Base-by-base conservation (phyloP, 768 basidiomycete species). In the Lanmaoa pseudosensibilis region DNA sequence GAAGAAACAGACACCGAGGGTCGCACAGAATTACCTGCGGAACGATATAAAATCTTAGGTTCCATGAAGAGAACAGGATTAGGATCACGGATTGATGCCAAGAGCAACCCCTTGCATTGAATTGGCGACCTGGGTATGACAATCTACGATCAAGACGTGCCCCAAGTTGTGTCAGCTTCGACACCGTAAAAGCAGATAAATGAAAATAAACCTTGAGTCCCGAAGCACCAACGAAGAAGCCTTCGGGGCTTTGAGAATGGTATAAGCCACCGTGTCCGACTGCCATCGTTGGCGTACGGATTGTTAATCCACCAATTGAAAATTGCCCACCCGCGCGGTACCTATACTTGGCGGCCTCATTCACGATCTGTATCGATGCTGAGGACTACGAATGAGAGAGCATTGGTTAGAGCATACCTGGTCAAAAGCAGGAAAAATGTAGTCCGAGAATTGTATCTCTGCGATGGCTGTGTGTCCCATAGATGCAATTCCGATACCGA, bases 41-140 rank as follows among this genome's bases (percentile, higher is more conserved):
- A 94, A 48, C 94, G 87, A 69, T 98, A 98, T 15, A 98, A 76
- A 54, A 96, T 83, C 76, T 98, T 87, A 44, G 94, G 94, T 71
- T 98, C 94, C 87, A 98, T 92, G 72, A 98, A 92, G 43, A 98
- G 84, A 15, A 94, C 90, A 0, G 95, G 95, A 65, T 95, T 95
- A 1, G 92, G 91, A 65, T 98, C 94, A 36, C 94, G 84, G 52
- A 98, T 92, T 0, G 93, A 86, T 16, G 85, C 83, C 10, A 97
- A 78, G 5, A 98, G 77, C 2, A 98, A 77, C 1, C 94, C 94
- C 72, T 97, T 97, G n/a, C 93, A 94, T 77, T 98, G 94, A 37
- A 95, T 85, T 1, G 94, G 94, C 2, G 93, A 93, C 38, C 94
- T 88, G 4, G 94, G 94, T 41, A 98, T 90, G n/a, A 97, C 92